Evolutionary conservation across 768 basidiomycete species (phyloP), one percentile per base, ranked within the genome.

Genomic region (Tricholoma bakamatsutake): DNA sequence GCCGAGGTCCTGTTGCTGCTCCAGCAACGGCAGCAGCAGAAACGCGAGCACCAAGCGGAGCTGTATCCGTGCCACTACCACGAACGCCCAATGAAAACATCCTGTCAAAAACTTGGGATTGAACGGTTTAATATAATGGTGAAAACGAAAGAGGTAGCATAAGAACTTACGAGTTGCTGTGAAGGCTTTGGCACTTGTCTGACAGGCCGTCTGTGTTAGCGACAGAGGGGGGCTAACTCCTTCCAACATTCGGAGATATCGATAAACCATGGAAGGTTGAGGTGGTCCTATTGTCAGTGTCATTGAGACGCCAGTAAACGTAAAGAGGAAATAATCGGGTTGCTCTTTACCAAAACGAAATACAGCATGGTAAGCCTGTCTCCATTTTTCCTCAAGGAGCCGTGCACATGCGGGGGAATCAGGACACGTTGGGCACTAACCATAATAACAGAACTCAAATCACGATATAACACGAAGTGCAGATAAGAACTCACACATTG

Each of bases 321-420:
- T 18, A 7, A 34, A 33, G 30, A 46, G 45, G 34, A n/a, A 21
- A 33, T 24, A 18, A 30, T 9, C 30, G 46, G 15, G 46, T 31
- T 17, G 30, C 17, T 31, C 60, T 74, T 50, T 45, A 84, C 90
- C 93, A 68, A 93, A 94, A 42, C 93, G 82, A 67, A 92, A 91
- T 7, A 93, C 86, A 17, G 91, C 82, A 42, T 85, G 80, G 64
- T 94, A 94, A 0, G 91, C 93, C 63, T 91, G 90, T 40, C 84
- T 76, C 93, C 93, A 98, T 67, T 95, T 96, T 57, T 98, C 94
- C 62, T 96, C 93, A 7, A 97, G 78, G 4, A 90, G 71, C 11
- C 86, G 82, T 15, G 94, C 95, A 66, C 94, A 98, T 15, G 69
- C 78, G 0, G 77, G 43, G 5, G 91, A 71, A 59, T 98, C 94